Base-by-base conservation (phyloP, 768 basidiomycete species). In the Termitomyces sp. region DNA sequence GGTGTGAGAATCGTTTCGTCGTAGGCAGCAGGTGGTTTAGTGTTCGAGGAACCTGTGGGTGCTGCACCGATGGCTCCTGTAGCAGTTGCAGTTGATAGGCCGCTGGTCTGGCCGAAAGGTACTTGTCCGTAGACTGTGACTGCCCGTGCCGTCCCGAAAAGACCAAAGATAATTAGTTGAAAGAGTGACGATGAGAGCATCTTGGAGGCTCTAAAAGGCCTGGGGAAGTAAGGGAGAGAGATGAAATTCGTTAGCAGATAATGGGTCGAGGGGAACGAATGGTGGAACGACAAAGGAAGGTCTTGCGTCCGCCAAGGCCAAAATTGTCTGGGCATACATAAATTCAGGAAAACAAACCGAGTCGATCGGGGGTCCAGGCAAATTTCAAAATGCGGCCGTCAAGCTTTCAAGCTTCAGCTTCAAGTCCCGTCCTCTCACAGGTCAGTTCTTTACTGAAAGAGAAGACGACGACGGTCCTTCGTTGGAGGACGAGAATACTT, bases 1-100 rank as follows among this genome's bases (percentile, higher is more conserved):
- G 86, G 76, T 16, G 57, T 69, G 16, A 88, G 74, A 2, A 74
- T 61, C 0, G 80, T 80, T 47, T 77, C 72, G 67, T 88, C 80
- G 67, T 85, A 85, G 0, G 82, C 81, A 82, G 78, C 8, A 72
- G 64, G 4, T 72, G 32, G 73, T 0, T 77, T 10, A 72, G 63
- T 18, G 72, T 63, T 1, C 71, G 62, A 13, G 71, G 71, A 7
- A 69, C 65, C 36, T 60, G 46, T 44, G 40, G 50, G 47, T 14
- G 43, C 14, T 72, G 70, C 51, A 56, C 55, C 7, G 61, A 40
- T 9, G 49, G 3, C 10, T 20, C 20, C 35, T 30, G 55, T 38
- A 5, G 32, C 57, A 23, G 50, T 57, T 1, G 38, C 26, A 50
- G 69, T 68, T 1, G 36, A 3, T 36, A 53, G 9, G 10, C 51